phyloP scores from a whole-genome alignment of 352 stramenopile genomes.

The Thalassiosira pacifica region DNA sequence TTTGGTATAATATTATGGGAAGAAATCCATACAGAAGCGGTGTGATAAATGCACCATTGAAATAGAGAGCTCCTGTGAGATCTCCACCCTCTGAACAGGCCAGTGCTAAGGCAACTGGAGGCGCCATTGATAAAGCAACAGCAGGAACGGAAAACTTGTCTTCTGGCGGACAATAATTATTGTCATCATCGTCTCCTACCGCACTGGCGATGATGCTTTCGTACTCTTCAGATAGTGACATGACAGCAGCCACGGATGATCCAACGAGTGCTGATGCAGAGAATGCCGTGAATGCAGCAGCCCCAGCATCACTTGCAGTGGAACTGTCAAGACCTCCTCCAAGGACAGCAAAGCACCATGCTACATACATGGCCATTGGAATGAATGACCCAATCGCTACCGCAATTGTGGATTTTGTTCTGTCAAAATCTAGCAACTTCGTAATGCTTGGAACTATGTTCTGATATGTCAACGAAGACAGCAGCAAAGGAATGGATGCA shows the following conservation, averaged over 20 bases:
- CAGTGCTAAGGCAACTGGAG: conserved; percentile 42
- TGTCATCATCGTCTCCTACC: conserved; percentile 15
- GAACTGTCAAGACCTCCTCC: conserved; percentile 68
- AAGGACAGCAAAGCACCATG: conserved; percentile 72
- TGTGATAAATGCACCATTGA: conserved; percentile 55
- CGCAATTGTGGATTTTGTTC: conserved; percentile 61
- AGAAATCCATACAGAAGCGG: conserved; percentile 60
- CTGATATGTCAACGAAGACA: conserved; percentile 77
- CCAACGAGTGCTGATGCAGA: conserved; percentile 71
- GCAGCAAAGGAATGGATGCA: conserved; percentile 67
- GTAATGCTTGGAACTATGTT: conserved; percentile 84
- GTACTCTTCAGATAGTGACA: conserved; percentile 80
- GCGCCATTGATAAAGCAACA: conserved; percentile 41
- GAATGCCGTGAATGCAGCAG: conserved; percentile 64
- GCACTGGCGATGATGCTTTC: conserved; percentile 54
- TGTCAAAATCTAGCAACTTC: conserved; percentile 78
- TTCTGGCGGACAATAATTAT: conserved; percentile 18
- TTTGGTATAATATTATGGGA: conserved; percentile 47
- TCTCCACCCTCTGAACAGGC: conserved; percentile 32
- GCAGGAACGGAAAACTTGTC: conserved; percentile 51
- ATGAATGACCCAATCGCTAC: conserved; percentile 75
- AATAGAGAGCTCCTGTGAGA: conserved; percentile 49
- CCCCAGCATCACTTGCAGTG: conserved; percentile 37
- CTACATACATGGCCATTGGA: conserved; percentile 76
- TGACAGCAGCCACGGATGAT: conserved; percentile 67